A percentile compares a stretch with the other conserved stretches of the same genome.
Conservation (phyloP, 345 rosid genomes). For the Eucalyptus curtisii region DNA sequence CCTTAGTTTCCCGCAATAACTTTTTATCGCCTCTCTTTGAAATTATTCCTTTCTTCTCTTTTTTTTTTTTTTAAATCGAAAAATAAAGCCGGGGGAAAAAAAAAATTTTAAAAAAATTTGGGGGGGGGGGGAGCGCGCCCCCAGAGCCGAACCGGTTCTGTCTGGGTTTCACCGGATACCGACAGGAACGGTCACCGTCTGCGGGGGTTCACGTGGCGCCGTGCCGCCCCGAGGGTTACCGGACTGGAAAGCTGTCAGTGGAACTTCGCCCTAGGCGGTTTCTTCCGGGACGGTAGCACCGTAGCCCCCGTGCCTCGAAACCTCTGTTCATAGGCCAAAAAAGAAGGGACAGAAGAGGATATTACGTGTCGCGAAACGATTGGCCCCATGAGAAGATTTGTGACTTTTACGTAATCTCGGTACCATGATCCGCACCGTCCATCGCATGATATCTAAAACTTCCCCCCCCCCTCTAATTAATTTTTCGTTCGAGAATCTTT, state of each 20-base stretch:
- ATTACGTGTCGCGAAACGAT: not conserved
- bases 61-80: not conserved
- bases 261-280: not conserved
- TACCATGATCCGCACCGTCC: not conserved
- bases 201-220: not conserved
- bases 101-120: accelerated
- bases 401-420: not conserved
- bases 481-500: not conserved
- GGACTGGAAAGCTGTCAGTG: not conserved
- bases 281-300: not conserved
- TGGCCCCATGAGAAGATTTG: not conserved
- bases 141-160: not conserved
- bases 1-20: not conserved
- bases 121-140: not conserved
- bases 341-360: accelerated
- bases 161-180: not conserved
- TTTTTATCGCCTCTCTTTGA: not conserved
- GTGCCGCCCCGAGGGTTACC: not conserved
- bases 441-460: accelerated
- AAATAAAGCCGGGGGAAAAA: not conserved
- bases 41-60: not conserved
- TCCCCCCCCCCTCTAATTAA: no score
- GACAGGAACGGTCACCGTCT: not conserved
- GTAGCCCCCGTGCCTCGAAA: not conserved
- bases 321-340: not conserved